phyloP scores from a whole-genome alignment of 2,329 filamentous ascomycete genomes.

The Cercospora beticola region DNA sequence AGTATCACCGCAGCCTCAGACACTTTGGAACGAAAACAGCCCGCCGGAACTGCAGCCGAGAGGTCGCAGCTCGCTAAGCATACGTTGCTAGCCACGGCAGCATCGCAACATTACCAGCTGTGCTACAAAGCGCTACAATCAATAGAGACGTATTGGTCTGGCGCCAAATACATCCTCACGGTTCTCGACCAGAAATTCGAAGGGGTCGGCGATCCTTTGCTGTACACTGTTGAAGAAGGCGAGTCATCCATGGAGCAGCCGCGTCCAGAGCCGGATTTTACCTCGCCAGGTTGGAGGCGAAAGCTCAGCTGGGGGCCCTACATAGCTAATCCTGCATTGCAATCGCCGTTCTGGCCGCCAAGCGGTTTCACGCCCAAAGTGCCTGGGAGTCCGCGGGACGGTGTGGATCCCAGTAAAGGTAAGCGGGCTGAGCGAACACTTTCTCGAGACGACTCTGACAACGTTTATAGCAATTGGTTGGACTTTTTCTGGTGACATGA shows the following conservation, averaged over 20 bases:
- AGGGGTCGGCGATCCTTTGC: constrained; percentile 73
- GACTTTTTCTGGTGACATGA: constrained; percentile 83
- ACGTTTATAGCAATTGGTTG: constrained; percentile 62
- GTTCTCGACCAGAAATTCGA: constrained; percentile 85
- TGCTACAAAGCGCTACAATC: constrained; percentile 82
- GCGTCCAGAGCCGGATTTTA: constrained; percentile 50
- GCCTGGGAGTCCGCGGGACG: constrained; percentile 47
- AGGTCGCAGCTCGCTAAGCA: constrained; percentile 60
- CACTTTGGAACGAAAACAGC: constrained; percentile 16
- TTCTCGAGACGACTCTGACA: constrained; percentile 18
- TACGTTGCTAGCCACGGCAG: constrained; percentile 73
- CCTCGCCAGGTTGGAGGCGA: constrained; percentile 52
- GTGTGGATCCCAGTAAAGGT: constrained; percentile 54
- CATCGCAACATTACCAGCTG: constrained; percentile 81
- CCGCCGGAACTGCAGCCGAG: constrained; percentile 17
- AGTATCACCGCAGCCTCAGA: constrained; percentile 11
- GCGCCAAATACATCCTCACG: constrained; percentile 81
- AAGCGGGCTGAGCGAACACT: constrained; percentile 7
- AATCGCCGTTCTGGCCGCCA: constrained; percentile 27
- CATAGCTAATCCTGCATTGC: constrained; percentile 27
- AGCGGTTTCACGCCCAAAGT: constrained; percentile 27
- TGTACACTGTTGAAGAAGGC: constrained; percentile 71
- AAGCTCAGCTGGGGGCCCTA: constrained; percentile 49
- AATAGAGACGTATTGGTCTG: constrained; percentile 82
- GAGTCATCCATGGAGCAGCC: constrained; percentile 64